Percentiles rank a stretch among this genome's conserved stretches.
Conservation (phyloP, 2,329 filamentous ascomycete species). For the Xylaria sp. region DNA sequence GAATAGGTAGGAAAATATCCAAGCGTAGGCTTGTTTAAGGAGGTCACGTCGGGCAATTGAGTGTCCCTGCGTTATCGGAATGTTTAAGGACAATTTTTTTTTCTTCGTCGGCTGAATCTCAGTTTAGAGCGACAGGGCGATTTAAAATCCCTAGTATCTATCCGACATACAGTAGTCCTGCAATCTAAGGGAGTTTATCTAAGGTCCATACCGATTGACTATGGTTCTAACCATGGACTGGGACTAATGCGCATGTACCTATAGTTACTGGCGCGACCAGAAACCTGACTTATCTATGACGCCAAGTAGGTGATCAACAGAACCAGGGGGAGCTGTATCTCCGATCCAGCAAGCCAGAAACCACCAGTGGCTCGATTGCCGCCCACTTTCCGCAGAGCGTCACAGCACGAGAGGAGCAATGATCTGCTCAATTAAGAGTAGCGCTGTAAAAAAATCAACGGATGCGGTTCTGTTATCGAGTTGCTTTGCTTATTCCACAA, state of each 20-base stretch:
- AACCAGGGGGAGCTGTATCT: constrained; percentile 26
- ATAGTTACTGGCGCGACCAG: background rate
- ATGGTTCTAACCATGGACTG: no score
- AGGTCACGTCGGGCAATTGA: background rate
- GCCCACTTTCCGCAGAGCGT: constrained; percentile 9
- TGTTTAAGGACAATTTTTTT: background rate
- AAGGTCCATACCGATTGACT: background rate
- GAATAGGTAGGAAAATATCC: no score
- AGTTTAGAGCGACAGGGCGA: background rate
- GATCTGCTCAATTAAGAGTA: background rate
- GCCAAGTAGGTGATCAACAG: constrained; percentile 16
- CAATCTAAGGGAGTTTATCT: background rate
- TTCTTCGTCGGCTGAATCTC: background rate
- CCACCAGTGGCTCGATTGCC: constrained; percentile 34
- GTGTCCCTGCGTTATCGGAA: background rate
- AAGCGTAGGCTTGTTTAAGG: background rate
- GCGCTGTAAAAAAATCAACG: background rate
- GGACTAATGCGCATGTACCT: background rate
- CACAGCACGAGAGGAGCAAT: background rate
- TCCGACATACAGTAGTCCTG: no score
- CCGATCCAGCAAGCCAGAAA: constrained; percentile 26
- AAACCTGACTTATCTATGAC: background rate
- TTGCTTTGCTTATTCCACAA: no score
- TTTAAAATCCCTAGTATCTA: no score
- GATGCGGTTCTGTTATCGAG: background rate